phyloP scores from a whole-genome alignment of 2,329 filamentous ascomycete genomes.

The Cryoendolithus antarcticus region DNA sequence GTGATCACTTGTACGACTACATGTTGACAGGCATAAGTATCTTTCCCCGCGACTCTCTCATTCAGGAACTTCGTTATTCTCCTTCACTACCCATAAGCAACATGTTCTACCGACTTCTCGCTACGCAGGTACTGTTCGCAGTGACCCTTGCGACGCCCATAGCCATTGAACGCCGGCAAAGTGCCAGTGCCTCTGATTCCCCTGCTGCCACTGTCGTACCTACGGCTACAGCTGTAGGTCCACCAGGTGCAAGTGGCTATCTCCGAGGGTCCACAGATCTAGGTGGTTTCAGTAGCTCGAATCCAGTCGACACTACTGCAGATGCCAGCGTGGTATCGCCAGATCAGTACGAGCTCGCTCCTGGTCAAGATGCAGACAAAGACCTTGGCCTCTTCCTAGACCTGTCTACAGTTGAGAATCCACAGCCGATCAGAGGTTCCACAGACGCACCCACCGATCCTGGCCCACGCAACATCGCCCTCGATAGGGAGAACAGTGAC shows the following conservation, averaged over 20 bases:
- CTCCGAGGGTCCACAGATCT: slow-evolving; percentile 23
- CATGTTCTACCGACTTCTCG: no score
- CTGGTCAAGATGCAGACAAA: slow-evolving; percentile 25
- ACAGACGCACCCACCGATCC: slow-evolving; percentile 28
- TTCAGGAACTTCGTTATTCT: no score
- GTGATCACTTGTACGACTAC: no score
- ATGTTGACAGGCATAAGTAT: no score
- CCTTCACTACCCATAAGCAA: no score
- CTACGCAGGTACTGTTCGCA: no score
- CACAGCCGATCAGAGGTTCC: slow-evolving; percentile 28
- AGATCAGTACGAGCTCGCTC: slow-evolving; percentile 25
- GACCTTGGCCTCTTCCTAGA: slow-evolving; percentile 29
- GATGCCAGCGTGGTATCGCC: slow-evolving; percentile 23
- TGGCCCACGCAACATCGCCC: slow-evolving; percentile 21
- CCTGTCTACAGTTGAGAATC: slow-evolving; percentile 26
- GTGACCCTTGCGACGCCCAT: no score
- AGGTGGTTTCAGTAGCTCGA: slow-evolving; percentile 23
- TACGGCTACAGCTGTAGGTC: slow-evolving; percentile 14
- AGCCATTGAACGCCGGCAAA: no score
- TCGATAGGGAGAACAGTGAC: slow-evolving; percentile 30
- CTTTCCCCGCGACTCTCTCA: no score
- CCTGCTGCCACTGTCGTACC: slow-evolving; percentile 1
- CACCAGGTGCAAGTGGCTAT: slow-evolving; percentile 24
- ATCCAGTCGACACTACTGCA: slow-evolving; percentile 16
- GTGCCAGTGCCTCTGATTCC: no score